Evolutionary conservation across 306 rosid genomes (phyloP), one percentile per base, ranked within the genome.

Genomic region (Cucumis cinereus): DNA sequence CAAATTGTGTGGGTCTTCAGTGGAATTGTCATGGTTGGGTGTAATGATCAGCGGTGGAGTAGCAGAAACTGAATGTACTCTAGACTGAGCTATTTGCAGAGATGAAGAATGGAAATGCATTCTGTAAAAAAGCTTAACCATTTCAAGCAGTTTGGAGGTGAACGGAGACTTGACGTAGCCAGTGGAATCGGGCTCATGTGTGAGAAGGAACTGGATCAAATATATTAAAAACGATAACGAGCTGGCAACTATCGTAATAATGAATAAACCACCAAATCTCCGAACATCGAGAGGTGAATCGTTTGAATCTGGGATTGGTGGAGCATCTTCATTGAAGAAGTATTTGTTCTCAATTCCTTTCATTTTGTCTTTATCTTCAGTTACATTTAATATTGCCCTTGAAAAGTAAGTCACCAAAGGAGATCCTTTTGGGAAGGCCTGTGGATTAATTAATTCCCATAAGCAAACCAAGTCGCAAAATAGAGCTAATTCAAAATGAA

Each of bases 361-460:
- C 35, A 68, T 68, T 41, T 40, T 22, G 10, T 43, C 17, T 22
- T 3, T 10, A 43, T 43, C 14, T 83, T 81, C 41, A 11, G 81
- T 88, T 4, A 85, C 79, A 14, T 82, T 66, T 73, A 83, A 61
- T 64, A 85, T 85, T 68, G 84, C 88, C 78, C 80, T 83, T 5
- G 89, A 85, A 47, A 88, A 60, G 77, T 77, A 5, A 22, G 86
- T 30, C 2, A 85, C 86, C 35, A 88, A 62, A 3, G 85, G 81
- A 16, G 89, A 85, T 60, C 82, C 83, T 49, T 1, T 50, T 19
- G 82, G 83, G 77, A 88, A 88, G 8, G 86, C 89, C 33, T 88
- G 87, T 12, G 20, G 55, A 68, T 20, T 14, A 30, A 30, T 30
- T 30, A 33, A 60, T 12, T 40, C 19, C 3, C 5, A 52, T n/a